Conservation (phyloP, 129 eudicot genomes). For the Dittrichia graveolens region DNA sequence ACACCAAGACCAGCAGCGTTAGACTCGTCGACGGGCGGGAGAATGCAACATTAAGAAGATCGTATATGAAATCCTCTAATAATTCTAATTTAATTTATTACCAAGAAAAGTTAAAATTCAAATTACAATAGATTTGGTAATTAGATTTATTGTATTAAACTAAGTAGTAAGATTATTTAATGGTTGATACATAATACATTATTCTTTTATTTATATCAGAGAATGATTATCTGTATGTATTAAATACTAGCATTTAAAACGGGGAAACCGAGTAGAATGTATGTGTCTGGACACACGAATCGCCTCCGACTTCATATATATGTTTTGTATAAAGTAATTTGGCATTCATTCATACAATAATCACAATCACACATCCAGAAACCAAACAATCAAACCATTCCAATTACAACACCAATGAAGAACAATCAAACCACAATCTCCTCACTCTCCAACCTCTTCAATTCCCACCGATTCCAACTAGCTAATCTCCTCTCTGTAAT, state of each 20-base stretch:
- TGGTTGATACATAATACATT: too few species aligned
- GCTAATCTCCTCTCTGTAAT: constrained; percentile 41
- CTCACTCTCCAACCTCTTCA: constrained; percentile 26
- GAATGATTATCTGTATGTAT: too few species aligned
- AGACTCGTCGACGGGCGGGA: too few species aligned
- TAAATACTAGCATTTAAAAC: not conserved
- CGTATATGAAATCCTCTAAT: too few species aligned
- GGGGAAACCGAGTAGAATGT: constrained; percentile 35
- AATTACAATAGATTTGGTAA: too few species aligned
- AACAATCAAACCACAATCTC: constrained; percentile 24
- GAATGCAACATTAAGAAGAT: too few species aligned
- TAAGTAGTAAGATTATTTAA: too few species aligned
- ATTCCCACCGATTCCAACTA: constrained; percentile 33
- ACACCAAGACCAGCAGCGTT: too few species aligned
- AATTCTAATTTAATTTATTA: too few species aligned
- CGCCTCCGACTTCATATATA: constrained; percentile 1
- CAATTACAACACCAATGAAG: constrained; percentile 26
- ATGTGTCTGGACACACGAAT: constrained; percentile 13
- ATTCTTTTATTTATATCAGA: too few species aligned
- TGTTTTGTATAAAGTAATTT: not conserved
- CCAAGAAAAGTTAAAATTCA: too few species aligned
- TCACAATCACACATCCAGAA: not conserved
- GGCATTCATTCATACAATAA: not conserved
- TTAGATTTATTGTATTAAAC: too few species aligned
- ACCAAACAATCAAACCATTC: not conserved